These are phyloP conservation scores for Solanum commersonii DNA, from an alignment of 257 asterid species.

Conservation along the genomic window DNA sequence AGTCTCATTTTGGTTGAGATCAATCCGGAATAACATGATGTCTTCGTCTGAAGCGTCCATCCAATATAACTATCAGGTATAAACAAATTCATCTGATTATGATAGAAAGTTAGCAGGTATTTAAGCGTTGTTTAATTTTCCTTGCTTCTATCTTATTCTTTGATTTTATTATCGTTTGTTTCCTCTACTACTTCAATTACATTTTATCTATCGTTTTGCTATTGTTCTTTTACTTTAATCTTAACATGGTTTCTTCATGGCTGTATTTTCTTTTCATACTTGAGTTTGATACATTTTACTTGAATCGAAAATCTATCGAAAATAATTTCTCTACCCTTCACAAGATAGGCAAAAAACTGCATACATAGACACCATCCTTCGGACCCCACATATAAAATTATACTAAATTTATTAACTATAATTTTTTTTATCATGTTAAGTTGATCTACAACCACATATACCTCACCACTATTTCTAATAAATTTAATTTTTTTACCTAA, in stretches of 20 bases:
- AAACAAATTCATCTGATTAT: not conserved
- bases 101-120: not conserved
- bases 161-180: not conserved
- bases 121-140: not conserved
- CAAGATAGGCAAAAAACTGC: no score
- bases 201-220: not conserved
- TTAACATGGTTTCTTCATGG: not conserved
- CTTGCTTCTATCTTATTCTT: not conserved
- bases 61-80: not conserved
- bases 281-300: not conserved
- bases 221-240: not conserved
- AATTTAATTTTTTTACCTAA: not conserved
- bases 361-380: not conserved
- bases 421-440: not conserved
- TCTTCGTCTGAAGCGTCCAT: not conserved
- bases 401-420: not conserved
- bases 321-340: not conserved
- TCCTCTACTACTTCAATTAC: not conserved
- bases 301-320: not conserved
- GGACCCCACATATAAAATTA: not conserved
- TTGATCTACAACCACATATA: not conserved
- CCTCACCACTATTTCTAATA: not conserved
- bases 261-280: not conserved
- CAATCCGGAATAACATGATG: not conserved
- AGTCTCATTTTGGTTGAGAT: not conserved